Percentiles rank a stretch among this genome's conserved stretches.
Conservation (phyloP, 108 stramenopile genomes). For the Nitzschia sp. region DNA sequence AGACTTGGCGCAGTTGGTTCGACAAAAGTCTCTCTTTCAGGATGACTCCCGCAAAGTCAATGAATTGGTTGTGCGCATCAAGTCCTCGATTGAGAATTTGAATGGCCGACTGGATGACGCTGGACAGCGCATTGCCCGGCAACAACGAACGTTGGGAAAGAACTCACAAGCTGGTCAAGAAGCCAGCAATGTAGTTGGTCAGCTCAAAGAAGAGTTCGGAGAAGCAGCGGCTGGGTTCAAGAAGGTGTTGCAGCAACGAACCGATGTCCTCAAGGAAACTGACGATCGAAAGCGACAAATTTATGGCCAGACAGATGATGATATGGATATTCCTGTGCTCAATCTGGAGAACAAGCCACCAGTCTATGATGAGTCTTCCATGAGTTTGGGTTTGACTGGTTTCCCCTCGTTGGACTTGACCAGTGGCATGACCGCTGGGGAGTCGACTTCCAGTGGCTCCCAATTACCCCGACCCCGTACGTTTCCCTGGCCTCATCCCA, state of each 20-base stretch:
- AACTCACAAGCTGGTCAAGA: slow-evolving; percentile 80
- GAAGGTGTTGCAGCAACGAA: slow-evolving; percentile 73
- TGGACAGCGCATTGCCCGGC: slow-evolving; percentile 49
- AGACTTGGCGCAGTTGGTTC: slow-evolving; percentile 71
- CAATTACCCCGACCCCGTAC: slow-evolving; percentile 68
- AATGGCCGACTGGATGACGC: slow-evolving; percentile 75
- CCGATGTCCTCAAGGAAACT: slow-evolving; percentile 75
- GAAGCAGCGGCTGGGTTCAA: slow-evolving; percentile 80
- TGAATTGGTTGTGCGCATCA: slow-evolving; percentile 73
- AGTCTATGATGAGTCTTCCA: slow-evolving; percentile 46
- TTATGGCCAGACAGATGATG: slow-evolving; percentile 51
- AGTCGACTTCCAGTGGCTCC: slow-evolving; percentile 36
- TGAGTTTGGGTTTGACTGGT: slow-evolving; percentile 21
- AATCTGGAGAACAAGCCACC: slow-evolving; percentile 73
- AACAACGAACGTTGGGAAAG: slow-evolving; percentile 66
- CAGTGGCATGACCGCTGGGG: slow-evolving; percentile 74
- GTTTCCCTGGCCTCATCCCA: slow-evolving; percentile 7
- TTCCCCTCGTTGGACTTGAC: slow-evolving; percentile 80
- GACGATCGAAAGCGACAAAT: slow-evolving; percentile 67
- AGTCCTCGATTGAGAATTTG: slow-evolving; percentile 69
- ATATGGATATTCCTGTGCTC: slow-evolving; percentile 45
- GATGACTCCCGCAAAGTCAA: slow-evolving; percentile 73
- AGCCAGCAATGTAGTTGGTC: slow-evolving; percentile 75
- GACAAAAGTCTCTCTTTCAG: slow-evolving; percentile 61
- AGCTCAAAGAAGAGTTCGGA: slow-evolving; percentile 77